phyloP scores from a whole-genome alignment of 2,329 filamentous ascomycete genomes.

The Hypocreales sp. region DNA sequence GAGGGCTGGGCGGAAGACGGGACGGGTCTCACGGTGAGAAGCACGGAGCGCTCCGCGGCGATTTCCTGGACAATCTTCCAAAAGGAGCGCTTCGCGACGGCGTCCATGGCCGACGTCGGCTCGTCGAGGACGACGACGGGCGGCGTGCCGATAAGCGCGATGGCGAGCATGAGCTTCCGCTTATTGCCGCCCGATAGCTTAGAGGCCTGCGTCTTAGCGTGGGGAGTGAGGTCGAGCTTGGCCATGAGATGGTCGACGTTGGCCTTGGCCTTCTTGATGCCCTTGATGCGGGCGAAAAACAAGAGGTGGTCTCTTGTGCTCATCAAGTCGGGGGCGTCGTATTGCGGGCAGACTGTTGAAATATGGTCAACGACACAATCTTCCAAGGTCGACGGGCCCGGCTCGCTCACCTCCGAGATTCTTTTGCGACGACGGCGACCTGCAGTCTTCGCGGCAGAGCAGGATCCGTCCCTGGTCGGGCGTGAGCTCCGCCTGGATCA shows the following conservation, averaged over 20 bases:
- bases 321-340: constrained; percentile 73
- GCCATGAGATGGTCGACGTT: constrained; percentile 59
- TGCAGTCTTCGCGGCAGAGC: constrained; percentile 54
- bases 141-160: constrained; percentile 77
- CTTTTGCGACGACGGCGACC: constrained; percentile 39
- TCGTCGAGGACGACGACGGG: constrained; percentile 72
- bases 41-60: constrained; percentile 54
- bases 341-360: constrained; percentile 73
- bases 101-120: constrained; percentile 71
- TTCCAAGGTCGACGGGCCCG: no score
- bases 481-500: constrained; percentile 66
- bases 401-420: constrained; percentile 55
- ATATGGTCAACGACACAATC: no score
- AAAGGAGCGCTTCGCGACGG: constrained; percentile 73
- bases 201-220: constrained; percentile 53
- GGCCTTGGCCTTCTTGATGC: constrained; percentile 51
- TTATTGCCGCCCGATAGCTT: constrained; percentile 77
- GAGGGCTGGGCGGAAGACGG: no score
- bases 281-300: constrained; percentile 71
- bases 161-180: constrained; percentile 67
- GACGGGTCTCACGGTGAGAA: constrained; percentile 55
- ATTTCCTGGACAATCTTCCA: constrained; percentile 65
- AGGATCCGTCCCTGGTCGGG: constrained; percentile 52
- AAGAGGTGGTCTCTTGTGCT: constrained; percentile 64
- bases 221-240: constrained; percentile 56